These are phyloP conservation scores for Sporothrix mexicana DNA, from an alignment of 2,329 filamentous ascomycete genomes.

Conservation along the genomic window DNA sequence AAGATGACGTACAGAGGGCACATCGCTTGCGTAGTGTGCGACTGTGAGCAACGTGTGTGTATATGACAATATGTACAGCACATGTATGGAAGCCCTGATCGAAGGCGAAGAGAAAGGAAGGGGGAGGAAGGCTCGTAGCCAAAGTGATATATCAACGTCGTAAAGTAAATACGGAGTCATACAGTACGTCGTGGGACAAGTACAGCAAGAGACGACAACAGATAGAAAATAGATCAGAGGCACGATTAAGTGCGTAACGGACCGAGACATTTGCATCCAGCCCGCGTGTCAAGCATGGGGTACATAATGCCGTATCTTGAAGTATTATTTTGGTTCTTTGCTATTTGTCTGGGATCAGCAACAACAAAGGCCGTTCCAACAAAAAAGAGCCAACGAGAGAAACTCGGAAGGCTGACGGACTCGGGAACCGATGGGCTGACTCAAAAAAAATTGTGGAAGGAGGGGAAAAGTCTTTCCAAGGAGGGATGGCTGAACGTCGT, in stretches of 20 bases:
- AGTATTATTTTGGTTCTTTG: not conserved
- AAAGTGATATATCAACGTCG: not conserved
- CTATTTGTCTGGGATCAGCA: not conserved
- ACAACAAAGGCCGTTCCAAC: too few species aligned
- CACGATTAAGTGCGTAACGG: conserved; percentile 9
- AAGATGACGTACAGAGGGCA: not conserved
- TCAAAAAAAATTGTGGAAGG: not conserved
- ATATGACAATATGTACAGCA: not conserved
- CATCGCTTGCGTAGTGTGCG: conserved; percentile 3
- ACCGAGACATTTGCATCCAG: conserved; percentile 1
- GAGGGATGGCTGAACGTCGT: not conserved
- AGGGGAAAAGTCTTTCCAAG: not conserved
- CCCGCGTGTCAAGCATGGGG: not conserved
- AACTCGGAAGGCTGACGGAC: conserved; percentile 5
- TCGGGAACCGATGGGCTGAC: not conserved
- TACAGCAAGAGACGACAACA: not conserved
- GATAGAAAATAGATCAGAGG: not conserved
- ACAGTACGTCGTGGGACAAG: conserved; percentile 15
- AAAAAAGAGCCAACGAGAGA: not conserved
- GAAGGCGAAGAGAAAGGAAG: conserved; percentile 26
- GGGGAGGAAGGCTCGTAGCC: not conserved
- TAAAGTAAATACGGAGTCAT: conserved; percentile 8
- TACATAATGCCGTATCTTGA: not conserved
- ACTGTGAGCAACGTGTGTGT: not conserved
- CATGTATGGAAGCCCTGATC: conserved; percentile 35